phyloP scores from a whole-genome alignment of 768 basidiomycete genomes.

The Auricularia auricula-judae region DNA sequence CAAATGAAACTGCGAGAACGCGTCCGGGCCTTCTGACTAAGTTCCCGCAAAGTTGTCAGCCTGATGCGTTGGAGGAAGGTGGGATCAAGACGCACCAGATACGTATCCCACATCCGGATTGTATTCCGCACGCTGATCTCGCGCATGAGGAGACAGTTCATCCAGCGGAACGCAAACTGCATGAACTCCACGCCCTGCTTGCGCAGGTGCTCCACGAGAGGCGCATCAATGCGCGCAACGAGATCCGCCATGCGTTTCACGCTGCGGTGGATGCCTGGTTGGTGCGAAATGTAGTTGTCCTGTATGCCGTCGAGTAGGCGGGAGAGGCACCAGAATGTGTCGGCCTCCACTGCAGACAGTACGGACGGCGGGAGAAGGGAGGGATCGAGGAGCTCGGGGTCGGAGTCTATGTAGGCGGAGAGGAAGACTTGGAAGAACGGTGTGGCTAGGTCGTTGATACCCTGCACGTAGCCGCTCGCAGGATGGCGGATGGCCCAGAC shows the following conservation, averaged over 20 bases:
- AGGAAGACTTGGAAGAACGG: slow-evolving; percentile 98
- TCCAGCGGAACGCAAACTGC: slow-evolving; percentile 99
- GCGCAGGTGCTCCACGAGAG: slow-evolving; percentile 77
- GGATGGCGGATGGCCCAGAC: slow-evolving; percentile 99
- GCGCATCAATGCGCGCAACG: slow-evolving; percentile 83
- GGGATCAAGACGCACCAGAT: slow-evolving; percentile 54
- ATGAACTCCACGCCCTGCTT: slow-evolving; percentile 95
- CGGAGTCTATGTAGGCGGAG: slow-evolving; percentile 92
- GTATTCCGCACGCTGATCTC: slow-evolving; percentile 96
- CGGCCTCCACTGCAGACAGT: slow-evolving; percentile 85
- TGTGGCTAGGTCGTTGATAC: slow-evolving; percentile 95
- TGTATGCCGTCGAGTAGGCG: slow-evolving; percentile 94
- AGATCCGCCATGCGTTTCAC: slow-evolving; percentile 91
- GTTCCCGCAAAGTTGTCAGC: background rate
- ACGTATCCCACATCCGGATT: slow-evolving; percentile 99
- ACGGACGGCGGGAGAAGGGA: slow-evolving; percentile 55
- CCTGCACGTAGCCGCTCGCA: slow-evolving; percentile 96
- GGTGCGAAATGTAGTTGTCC: slow-evolving; percentile 94
- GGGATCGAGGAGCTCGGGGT: slow-evolving; percentile 85
- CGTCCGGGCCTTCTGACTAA: slow-evolving; percentile 93
- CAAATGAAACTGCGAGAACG: slow-evolving; percentile 96
- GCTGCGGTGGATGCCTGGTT: slow-evolving; percentile 91
- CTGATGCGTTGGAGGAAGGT: background rate
- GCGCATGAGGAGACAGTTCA: slow-evolving; percentile 97
- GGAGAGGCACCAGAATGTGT: slow-evolving; percentile 96